Percentiles rank a stretch among this genome's conserved stretches.
These are phyloP conservation scores for Vicia villosa DNA, from an alignment of 306 rosid genomes.

Conservation along the genomic window DNA sequence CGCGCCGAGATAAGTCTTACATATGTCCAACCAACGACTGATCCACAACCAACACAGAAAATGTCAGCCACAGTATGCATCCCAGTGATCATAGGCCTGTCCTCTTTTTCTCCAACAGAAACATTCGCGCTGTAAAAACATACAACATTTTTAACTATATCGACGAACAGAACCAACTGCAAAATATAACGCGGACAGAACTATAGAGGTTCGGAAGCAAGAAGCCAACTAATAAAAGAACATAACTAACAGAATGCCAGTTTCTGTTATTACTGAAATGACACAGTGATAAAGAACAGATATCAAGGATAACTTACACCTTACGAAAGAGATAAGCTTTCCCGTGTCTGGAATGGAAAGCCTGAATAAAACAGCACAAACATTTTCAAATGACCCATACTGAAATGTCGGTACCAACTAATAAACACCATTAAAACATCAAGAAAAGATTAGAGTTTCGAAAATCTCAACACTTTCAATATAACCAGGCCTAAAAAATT, in stretches of 20 bases:
- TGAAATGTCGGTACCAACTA: slow-evolving; percentile 18
- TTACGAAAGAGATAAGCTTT: slow-evolving; percentile 94
- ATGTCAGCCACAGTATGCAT: slow-evolving; percentile 94
- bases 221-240: not conserved
- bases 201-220: slow-evolving; percentile 11
- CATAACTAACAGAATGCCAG: not conserved
- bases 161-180: slow-evolving; percentile 11
- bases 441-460: not conserved
- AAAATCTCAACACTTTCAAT: slow-evolving; percentile 2
- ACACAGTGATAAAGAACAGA: slow-evolving; percentile 33
- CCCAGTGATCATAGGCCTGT: slow-evolving; percentile 82
- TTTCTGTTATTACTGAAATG: slow-evolving; percentile 11
- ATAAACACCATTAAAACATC: slow-evolving; percentile 5
- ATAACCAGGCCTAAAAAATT: not conserved
- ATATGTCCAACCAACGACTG: slow-evolving; percentile 95
- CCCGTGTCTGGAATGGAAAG: slow-evolving; percentile 87
- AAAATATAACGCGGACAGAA: slow-evolving; percentile 6
- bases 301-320: slow-evolving; percentile 83
- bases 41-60: slow-evolving; percentile 97
- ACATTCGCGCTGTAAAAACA: slow-evolving; percentile 70
- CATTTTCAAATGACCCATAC: slow-evolving; percentile 32
- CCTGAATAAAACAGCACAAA: slow-evolving; percentile 64
- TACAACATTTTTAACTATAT: slow-evolving; percentile 24
- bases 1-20: slow-evolving; percentile 59
- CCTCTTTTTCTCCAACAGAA: slow-evolving; percentile 71